Evolutionary conservation across 2,329 filamentous ascomycete genomes (phyloP).

Genomic region (Fusarium sp.): DNA sequence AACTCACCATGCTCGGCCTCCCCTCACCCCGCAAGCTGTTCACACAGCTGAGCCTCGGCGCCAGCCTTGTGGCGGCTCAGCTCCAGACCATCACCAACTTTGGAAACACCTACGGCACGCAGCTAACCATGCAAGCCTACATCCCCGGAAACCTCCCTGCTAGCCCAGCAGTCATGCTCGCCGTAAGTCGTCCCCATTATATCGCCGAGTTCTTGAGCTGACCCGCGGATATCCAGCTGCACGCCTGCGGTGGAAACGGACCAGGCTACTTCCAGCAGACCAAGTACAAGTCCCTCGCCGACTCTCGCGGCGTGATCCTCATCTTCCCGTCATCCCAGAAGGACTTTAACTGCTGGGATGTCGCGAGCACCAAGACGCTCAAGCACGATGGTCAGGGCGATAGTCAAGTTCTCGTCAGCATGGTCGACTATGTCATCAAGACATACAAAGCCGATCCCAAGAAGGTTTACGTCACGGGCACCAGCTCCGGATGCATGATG

Average conservation of each 20-base stretch:
- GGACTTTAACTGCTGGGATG: slow-evolving; percentile 6
- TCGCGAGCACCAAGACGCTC: slow-evolving; percentile 2
- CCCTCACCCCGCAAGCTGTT: background rate
- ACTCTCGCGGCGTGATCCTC: background rate
- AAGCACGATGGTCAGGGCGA: slow-evolving; percentile 10
- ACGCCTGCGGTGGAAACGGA: background rate
- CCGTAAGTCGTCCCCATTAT: background rate
- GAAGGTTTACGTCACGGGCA: slow-evolving; percentile 3
- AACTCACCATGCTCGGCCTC: background rate
- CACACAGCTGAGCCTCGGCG: slow-evolving; percentile 3
- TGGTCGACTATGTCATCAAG: slow-evolving; percentile 10
- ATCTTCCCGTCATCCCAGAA: background rate
- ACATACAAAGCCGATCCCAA: background rate
- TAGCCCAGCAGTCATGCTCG: background rate
- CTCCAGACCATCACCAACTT: slow-evolving; percentile 18
- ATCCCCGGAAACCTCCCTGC: background rate
- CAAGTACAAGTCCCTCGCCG: background rate
- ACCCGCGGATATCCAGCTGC: background rate
- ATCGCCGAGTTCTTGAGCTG: fast-evolving
- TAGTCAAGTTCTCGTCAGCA: slow-evolving; percentile 7
- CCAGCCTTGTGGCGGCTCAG: slow-evolving; percentile 11
- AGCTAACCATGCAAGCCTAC: slow-evolving; percentile 3
- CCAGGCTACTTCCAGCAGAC: slow-evolving; percentile 6
- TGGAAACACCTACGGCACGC: background rate
- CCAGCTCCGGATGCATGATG: slow-evolving; percentile 18